Conservation (phyloP, 2,329 filamentous ascomycete genomes). For the Penicillium sp. region DNA sequence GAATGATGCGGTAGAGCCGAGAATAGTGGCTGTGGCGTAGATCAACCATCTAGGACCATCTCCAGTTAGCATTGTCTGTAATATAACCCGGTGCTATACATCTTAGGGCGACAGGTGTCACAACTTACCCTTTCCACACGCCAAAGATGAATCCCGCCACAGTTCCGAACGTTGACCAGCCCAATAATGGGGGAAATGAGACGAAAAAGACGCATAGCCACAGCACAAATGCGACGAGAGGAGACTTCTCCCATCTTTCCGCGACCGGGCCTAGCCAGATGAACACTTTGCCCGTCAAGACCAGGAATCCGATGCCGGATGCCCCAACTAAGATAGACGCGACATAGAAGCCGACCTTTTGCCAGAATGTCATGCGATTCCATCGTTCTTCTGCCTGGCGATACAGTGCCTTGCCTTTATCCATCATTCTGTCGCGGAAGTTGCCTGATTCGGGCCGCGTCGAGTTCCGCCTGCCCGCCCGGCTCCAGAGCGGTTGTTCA, state of each 20-base stretch:
- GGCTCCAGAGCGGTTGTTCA: conserved; percentile 55
- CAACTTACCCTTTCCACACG: conserved; percentile 65
- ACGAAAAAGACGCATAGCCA: conserved; percentile 74
- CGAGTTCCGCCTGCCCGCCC: conserved; percentile 43
- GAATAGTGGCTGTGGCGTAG: conserved; percentile 73
- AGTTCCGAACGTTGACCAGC: conserved; percentile 77
- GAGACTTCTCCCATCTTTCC: conserved; percentile 72
- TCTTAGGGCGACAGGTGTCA: background rate
- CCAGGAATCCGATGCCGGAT: conserved; percentile 66
- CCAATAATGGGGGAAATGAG: conserved; percentile 83
- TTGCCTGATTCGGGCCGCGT: conserved; percentile 32
- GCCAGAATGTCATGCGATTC: conserved; percentile 50
- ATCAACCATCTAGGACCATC: conserved; percentile 71
- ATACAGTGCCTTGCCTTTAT: conserved; percentile 36
- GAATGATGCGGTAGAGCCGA: conserved; percentile 78
- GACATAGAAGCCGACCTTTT: conserved; percentile 61
- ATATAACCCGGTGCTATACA: background rate
- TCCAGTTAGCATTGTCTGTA: conserved; percentile 7
- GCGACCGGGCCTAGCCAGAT: conserved; percentile 71
- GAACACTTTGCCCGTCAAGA: conserved; percentile 82
- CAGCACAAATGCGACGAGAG: conserved; percentile 71
- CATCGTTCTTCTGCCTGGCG: conserved; percentile 36
- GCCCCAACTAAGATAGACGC: conserved; percentile 55
- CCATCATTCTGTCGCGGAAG: conserved; percentile 41
- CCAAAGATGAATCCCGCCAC: conserved; percentile 72